phyloP scores from a whole-genome alignment of 495 filamentous ascomycete genomes.

The Hypoxylon subgilvum region DNA sequence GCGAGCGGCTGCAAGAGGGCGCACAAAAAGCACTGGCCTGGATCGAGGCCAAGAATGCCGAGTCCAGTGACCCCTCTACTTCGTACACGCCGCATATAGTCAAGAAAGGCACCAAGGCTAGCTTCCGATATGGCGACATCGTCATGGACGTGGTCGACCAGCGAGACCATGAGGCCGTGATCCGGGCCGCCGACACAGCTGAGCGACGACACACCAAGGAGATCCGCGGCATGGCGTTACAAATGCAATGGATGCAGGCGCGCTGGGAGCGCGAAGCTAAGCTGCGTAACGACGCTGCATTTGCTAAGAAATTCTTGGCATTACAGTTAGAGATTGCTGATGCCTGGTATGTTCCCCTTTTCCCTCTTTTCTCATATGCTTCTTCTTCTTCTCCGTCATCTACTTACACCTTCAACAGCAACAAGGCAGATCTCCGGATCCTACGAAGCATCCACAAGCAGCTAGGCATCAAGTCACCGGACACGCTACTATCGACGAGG shows the following conservation, averaged over 20 bases:
- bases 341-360: slow-evolving; percentile 74
- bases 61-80: slow-evolving; percentile 30
- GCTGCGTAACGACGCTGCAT: slow-evolving; percentile 77
- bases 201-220: slow-evolving; percentile 77
- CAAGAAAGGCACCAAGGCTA: slow-evolving; percentile 37
- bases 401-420: slow-evolving; percentile 60
- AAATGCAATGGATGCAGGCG: slow-evolving; percentile 87
- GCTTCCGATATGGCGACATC: slow-evolving; percentile 43
- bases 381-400: background rate
- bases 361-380: slow-evolving; percentile 8
- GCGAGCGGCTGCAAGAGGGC: slow-evolving; percentile 45
- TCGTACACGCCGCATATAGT: slow-evolving; percentile 26
- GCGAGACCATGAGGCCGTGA: slow-evolving; percentile 48
- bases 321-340: slow-evolving; percentile 81
- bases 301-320: slow-evolving; percentile 75
- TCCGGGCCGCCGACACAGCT: slow-evolving; percentile 57
- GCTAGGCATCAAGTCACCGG: slow-evolving; percentile 45
- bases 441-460: slow-evolving; percentile 70
- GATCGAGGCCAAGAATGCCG: slow-evolving; percentile 48
- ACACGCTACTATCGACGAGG: slow-evolving; percentile 26
- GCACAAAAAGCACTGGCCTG: slow-evolving; percentile 35
- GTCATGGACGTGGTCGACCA: slow-evolving; percentile 45
- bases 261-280: slow-evolving; percentile 77
- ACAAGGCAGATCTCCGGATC: slow-evolving; percentile 86
- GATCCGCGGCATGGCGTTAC: slow-evolving; percentile 79